These are phyloP conservation scores for Anthracocystis panici-leucophaei DNA, from an alignment of 1,284 basidiomycete species.

Conservation along the genomic window DNA sequence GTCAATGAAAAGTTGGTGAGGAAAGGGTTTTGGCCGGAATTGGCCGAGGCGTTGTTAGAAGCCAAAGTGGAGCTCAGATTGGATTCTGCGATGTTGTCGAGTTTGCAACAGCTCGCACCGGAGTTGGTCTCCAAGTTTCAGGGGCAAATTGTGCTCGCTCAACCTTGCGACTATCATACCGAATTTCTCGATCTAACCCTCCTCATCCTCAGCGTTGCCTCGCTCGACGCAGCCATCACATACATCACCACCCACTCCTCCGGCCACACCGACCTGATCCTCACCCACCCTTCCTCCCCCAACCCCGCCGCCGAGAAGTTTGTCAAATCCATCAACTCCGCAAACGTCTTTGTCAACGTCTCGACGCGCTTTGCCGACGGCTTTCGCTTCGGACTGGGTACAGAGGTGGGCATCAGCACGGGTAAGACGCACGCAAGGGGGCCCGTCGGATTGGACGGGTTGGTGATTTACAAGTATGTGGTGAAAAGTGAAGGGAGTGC, in stretches of 20 bases:
- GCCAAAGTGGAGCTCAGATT: slow-evolving; percentile 83
- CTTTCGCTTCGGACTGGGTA: slow-evolving; percentile 95
- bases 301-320: slow-evolving; percentile 77
- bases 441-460: slow-evolving; percentile 92
- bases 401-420: slow-evolving; percentile 97
- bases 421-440: slow-evolving; percentile 96
- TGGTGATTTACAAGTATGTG: slow-evolving; percentile 68
- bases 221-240: slow-evolving; percentile 79
- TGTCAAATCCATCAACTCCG: slow-evolving; percentile 87
- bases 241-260: slow-evolving; percentile 94
- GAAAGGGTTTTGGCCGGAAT: slow-evolving; percentile 77
- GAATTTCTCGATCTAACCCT: slow-evolving; percentile 77
- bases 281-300: slow-evolving; percentile 69
- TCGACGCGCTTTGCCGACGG: slow-evolving; percentile 97
- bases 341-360: slow-evolving; percentile 94
- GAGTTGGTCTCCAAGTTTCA: slow-evolving; percentile 58
- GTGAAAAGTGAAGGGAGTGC: background rate
- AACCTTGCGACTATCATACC: slow-evolving; percentile 79
- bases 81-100: slow-evolving; percentile 73
- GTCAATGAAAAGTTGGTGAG: slow-evolving; percentile 76
- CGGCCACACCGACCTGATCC: slow-evolving; percentile 93
- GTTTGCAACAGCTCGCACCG: background rate
- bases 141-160: slow-evolving; percentile 48
- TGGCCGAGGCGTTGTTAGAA: slow-evolving; percentile 79
- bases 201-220: slow-evolving; percentile 81